Conservation (phyloP, 73 alveolate genomes). For the Durusdinium trenchii region DNA sequence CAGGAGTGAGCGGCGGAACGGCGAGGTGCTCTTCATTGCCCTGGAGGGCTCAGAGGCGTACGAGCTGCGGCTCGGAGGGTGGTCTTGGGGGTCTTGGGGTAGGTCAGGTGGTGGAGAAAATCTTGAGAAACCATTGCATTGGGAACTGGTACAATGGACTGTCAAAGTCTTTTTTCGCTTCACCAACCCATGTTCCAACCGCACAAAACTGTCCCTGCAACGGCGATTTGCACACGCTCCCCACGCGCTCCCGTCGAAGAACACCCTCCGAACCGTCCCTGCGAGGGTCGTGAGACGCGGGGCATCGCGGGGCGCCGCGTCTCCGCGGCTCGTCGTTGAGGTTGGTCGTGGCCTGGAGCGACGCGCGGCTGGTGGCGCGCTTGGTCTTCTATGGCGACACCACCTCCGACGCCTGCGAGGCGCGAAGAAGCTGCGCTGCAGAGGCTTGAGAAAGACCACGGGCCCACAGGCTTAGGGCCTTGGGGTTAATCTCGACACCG, state of each 20-base stretch:
- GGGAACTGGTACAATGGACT: no score
- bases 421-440: background rate
- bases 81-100: background rate
- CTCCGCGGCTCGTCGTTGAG: background rate
- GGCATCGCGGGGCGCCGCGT: no score
- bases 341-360: slow-evolving; percentile 65
- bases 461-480: no score
- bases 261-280: no score
- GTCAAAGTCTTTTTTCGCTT: no score
- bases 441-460: background rate
- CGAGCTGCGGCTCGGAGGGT: slow-evolving; percentile 19
- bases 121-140: background rate
- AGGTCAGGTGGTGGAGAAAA: background rate
- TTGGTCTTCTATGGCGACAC: slow-evolving; percentile 51
- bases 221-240: background rate
- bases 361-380: slow-evolving; percentile 71
- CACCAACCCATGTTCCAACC: no score
- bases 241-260: background rate
- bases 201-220: background rate
- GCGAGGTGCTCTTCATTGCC: slow-evolving; percentile 76
- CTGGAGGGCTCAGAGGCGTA: slow-evolving; percentile 66
- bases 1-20: slow-evolving; percentile 40
- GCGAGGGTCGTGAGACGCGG: no score
- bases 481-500: no score
- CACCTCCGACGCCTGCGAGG: no score